Base-by-base conservation (phyloP, 768 basidiomycete species). In the Sistotremastrum suecicum region DNA sequence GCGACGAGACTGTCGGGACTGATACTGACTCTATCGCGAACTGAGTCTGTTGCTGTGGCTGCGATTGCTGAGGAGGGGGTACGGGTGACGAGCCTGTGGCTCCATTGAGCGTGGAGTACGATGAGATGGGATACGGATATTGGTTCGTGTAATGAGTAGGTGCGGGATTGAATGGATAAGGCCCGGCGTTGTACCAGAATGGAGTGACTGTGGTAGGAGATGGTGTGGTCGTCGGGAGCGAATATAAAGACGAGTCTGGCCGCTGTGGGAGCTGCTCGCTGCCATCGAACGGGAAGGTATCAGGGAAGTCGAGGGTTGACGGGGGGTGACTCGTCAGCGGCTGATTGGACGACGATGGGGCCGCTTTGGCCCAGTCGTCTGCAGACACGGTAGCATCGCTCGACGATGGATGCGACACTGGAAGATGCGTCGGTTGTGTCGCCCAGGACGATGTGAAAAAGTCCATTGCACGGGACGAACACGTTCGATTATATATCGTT, bases 81-180 rank as follows among this genome's bases (percentile, higher is more conserved):
- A 37, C 32, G 7, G 37, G 64, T 51, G 65, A 48, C 7, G 67
- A 56, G 34, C 68, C 37, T 31, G 80, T 82, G n/a, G 83, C 80
- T 10, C 80, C 82, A 58, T 85, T 83, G 41, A 85, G 62, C 40
- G 76, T 75, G n/a, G 84, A 86, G 50, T 84, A 86, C 48, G 63
- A 76, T 9, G 83, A 84, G 31, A 86, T 58, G 0, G 83, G 83
- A 1, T 84, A 63, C 38, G 54, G 44, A 6, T 50, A 43, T 8
- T 64, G 61, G 30, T 60, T 55, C 1, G 63, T 20, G 58, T 76
- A 76, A 80, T 5, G 66, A 54, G 51, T 62, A 54, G 3, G 68
- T 53, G n/a, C 73, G 70, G 48, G 80, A 82, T 2, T 71, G 56
- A 54, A 75, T 68, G 5, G 71, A 58, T 71, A 77, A 9, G 72